These are phyloP conservation scores for Heterobasidion irregulare DNA, from an alignment of 1,284 basidiomycete genomes.

Conservation along the genomic window DNA sequence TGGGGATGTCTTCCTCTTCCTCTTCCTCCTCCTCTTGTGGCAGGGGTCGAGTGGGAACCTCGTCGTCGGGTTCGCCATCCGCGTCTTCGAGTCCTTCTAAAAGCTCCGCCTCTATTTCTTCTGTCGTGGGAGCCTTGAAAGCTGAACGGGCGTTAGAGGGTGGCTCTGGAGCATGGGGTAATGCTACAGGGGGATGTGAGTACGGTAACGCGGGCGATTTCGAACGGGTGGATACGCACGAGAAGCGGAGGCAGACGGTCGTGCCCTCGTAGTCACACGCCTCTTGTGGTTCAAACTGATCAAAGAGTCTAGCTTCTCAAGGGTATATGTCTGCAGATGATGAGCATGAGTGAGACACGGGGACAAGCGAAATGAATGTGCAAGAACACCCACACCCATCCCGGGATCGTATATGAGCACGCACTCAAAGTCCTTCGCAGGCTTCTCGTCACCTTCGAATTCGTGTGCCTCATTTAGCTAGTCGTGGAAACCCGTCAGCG, in stretches of 20 bases:
- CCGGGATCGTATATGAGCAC: constrained; percentile 72
- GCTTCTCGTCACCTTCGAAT: constrained; percentile 47
- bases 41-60: constrained; percentile 18
- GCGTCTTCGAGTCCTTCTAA: constrained; percentile 28
- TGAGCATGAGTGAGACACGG: background rate
- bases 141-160: too few relatives aligned
- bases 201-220: background rate
- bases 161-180: too few relatives aligned
- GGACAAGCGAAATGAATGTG: background rate
- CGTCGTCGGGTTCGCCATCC: constrained; percentile 36
- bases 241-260: constrained; percentile 25
- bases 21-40: constrained; percentile 25
- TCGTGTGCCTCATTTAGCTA: constrained; percentile 42
- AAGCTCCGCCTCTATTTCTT: constrained; percentile 26
- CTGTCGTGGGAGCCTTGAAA: background rate
- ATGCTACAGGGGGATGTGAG: too few relatives aligned
- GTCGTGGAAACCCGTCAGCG: background rate
- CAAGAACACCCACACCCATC: constrained; percentile 38
- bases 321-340: constrained; percentile 47
- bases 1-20: constrained; percentile 23
- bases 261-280: constrained; percentile 28
- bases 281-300: constrained; percentile 45
- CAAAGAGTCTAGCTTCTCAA: constrained; percentile 68
- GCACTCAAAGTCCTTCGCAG: constrained; percentile 62
- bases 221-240: constrained; percentile 26